Base-by-base conservation (phyloP, 106 monocot genomes). In the Acanthochlamys bracteata region DNA sequence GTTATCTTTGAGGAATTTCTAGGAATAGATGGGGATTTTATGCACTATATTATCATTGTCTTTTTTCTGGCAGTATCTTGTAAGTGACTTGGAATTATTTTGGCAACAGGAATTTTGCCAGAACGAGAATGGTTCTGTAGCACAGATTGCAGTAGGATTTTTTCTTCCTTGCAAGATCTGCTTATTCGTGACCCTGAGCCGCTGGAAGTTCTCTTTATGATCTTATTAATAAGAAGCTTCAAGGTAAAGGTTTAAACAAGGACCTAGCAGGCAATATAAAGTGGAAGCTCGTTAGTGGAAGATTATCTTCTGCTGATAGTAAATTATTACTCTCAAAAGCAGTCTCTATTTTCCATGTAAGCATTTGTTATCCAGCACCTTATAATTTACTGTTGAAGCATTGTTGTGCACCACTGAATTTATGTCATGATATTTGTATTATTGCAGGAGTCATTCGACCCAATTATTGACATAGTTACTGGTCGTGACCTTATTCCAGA, bases 231-330 rank as follows among this genome's bases (percentile, higher is more conserved):
- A 83, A 55, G 52, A 99, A 89, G 49, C 47, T 13, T 24, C 70
- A 75, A 24, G 76, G 79, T 65, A 99, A 75, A 56, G 79, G 74
- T 57, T 25, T 79, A 47, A 72, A 33, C 49, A 55, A 53, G 9
- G 75, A 69, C 40, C 40, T 46, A 57, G 54, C 58, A 41, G 51
- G 59, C 71, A 85, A 89, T 67, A 56, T 89, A 11, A 99, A 79
- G 77, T 99, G 98, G 89, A 86, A 76, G 67, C 81, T 99, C 64
- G 68, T 95, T 39, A 83, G 79, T 78, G 89, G 92, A 21, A 88
- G 73, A 81, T 63, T 27, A 57, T 77, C 76, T 63, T 72, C 76
- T 69, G 65, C 62, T 63, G 88, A 92, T 14, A 61, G 58, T 57
- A 73, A 79, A 67, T 52, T 80, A 25, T 74, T 99, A 53, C 86